Evolutionary conservation across 257 asterid species (phyloP).

Genomic region (Solanum peruvianum): DNA sequence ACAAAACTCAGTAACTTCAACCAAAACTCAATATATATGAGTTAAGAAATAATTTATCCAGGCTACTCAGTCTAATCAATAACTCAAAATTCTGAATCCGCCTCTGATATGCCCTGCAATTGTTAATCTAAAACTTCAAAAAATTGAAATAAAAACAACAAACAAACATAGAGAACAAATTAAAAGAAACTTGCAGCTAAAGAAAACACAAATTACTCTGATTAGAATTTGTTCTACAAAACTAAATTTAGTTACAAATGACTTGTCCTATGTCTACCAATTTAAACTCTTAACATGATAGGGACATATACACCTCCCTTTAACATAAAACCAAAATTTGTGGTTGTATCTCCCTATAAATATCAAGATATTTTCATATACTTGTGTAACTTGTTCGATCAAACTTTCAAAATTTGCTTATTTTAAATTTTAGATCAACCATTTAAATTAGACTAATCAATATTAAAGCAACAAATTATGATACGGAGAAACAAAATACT

Average conservation of each 20-base stretch:
- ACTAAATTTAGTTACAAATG: neutral
- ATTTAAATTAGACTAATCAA: neutral
- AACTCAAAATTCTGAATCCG: neutral
- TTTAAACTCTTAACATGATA: neutral
- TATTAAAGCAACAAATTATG: neutral
- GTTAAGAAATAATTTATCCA: neutral
- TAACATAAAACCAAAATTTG: neutral
- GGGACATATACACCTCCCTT: neutral
- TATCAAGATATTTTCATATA: neutral
- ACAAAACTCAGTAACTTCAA: neutral
- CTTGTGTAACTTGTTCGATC: neutral
- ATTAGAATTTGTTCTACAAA: neutral
- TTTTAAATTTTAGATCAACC: neutral
- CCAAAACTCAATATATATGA: neutral
- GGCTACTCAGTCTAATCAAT: neutral
- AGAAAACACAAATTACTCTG: neutral
- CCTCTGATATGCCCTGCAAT: neutral
- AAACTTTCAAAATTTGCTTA: neutral
- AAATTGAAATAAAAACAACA: slow-evolving; percentile 1
- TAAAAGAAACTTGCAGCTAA: neutral
- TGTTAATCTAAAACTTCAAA: slow-evolving; percentile 15
- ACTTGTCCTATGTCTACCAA: neutral
- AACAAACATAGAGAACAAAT: neutral
- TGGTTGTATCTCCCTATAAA: neutral
- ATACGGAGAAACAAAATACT: neutral